These are phyloP conservation scores for Chloris gayana DNA, from an alignment of 176 grass and related monocot genomes.

Conservation along the genomic window DNA sequence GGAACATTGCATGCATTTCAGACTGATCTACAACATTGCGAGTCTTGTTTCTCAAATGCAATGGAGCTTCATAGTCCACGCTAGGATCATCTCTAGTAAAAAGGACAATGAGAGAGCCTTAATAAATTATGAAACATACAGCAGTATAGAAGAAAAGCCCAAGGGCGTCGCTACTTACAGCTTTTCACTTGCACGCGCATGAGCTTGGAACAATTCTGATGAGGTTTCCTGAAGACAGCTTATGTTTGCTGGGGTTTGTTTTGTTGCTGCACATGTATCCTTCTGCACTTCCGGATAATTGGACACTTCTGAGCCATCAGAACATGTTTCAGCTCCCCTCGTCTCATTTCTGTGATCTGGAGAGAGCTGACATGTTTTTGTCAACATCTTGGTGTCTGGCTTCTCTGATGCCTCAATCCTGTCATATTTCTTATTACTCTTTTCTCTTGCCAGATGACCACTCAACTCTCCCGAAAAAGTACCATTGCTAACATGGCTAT, in stretches of 20 bases:
- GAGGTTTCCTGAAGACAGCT: conserved; percentile 34
- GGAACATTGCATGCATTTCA: conserved; percentile 23
- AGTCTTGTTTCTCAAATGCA: conserved; percentile 29
- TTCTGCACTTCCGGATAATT: conserved; percentile 43
- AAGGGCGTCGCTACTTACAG: conserved; percentile 42
- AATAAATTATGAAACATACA: conserved; percentile 29
- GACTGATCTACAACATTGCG: conserved; percentile 33
- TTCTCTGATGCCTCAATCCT: conserved; percentile 29
- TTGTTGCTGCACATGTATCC: conserved; percentile 22
- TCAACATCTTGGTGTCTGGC: conserved; percentile 37
- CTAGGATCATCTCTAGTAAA: conserved; percentile 36
- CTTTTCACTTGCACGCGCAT: conserved; percentile 27
- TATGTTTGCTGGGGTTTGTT: conserved; percentile 41
- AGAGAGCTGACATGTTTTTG: conserved; percentile 31
- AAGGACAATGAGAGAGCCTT: conserved; percentile 28
- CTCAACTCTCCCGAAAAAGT: conserved; percentile 32
- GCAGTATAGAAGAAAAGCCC: conserved; percentile 10
- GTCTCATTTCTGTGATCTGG: conserved; percentile 32
- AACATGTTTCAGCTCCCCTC: conserved; percentile 39
- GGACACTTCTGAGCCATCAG: conserved; percentile 37
- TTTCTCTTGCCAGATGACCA: conserved; percentile 35
- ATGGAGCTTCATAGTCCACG: conserved; percentile 13
- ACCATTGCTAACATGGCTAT: conserved; percentile 29
- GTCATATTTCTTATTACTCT: conserved; percentile 20
- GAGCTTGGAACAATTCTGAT: conserved; percentile 38